A percentile compares a stretch with the other conserved stretches of the same genome.
phyloP scores from a whole-genome alignment of 1,139 yeast genomes.

The Yamadazyma pseudoaaseri region DNA sequence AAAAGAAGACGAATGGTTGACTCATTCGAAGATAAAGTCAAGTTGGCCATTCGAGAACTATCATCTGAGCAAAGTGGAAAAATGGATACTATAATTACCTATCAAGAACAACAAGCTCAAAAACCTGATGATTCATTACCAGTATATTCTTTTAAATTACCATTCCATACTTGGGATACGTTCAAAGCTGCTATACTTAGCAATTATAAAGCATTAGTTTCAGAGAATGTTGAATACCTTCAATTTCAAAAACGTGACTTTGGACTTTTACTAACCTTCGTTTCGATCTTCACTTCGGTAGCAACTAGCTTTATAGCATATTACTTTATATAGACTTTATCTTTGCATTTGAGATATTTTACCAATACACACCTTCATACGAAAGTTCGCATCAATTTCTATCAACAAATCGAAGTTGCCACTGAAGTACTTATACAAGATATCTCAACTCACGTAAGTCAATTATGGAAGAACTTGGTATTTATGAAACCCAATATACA shows the following conservation, averaged over 20 bases:
- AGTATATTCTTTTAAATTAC: conserved; percentile 5
- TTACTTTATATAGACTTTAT: conserved; percentile 10
- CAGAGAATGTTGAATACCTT: conserved; percentile 18
- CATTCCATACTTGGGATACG: conserved; percentile 17
- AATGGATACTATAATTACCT: conserved; percentile 12
- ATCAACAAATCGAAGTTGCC: conserved; percentile 4
- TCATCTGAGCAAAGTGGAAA: conserved; percentile 18
- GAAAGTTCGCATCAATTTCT: neutral
- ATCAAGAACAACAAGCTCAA: conserved; percentile 6
- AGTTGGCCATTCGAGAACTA: conserved; percentile 44
- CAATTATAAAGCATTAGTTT: conserved; percentile 20
- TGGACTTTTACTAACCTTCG: conserved; percentile 18
- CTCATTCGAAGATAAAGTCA: conserved; percentile 80
- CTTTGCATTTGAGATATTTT: neutral
- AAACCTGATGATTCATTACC: neutral
- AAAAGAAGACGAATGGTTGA: conserved; percentile 77
- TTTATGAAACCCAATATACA: conserved; percentile 17
- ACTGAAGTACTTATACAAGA: conserved; percentile 1
- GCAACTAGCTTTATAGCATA: conserved; percentile 23
- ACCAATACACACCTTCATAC: neutral
- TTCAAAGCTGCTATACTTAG: conserved; percentile 13
- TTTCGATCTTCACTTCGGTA: conserved; percentile 21
- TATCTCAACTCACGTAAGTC: neutral
- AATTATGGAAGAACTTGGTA: conserved; percentile 31
- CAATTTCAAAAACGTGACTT: conserved; percentile 25